These are phyloP conservation scores for Xanthoconium purpureum DNA, from an alignment of 768 basidiomycete species.

Conservation along the genomic window DNA sequence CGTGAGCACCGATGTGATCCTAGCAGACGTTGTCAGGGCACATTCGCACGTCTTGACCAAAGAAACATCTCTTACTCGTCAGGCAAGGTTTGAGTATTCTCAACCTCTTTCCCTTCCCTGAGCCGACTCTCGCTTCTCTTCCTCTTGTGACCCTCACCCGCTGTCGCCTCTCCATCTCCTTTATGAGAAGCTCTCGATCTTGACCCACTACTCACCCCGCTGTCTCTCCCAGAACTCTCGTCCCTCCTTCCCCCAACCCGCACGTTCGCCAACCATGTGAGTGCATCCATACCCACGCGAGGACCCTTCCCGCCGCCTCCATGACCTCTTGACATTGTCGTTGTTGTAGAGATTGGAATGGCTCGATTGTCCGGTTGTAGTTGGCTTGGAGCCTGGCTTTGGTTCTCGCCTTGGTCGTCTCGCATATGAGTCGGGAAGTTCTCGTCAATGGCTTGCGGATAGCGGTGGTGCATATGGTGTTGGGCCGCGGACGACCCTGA, in stretches of 20 bases:
- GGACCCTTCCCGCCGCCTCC: slow-evolving; percentile 47
- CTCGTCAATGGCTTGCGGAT: slow-evolving; percentile 10
- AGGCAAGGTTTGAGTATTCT: slow-evolving; percentile 53
- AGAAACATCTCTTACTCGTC: slow-evolving; percentile 56
- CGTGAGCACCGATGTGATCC: slow-evolving; percentile 70
- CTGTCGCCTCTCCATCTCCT: slow-evolving; percentile 8
- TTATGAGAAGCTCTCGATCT: slow-evolving; percentile 38
- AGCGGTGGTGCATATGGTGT: slow-evolving; percentile 36
- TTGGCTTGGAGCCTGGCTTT: neutral
- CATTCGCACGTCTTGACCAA: neutral
- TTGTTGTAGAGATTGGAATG: slow-evolving; percentile 27
- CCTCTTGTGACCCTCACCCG: slow-evolving; percentile 23
- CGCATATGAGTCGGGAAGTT: slow-evolving; percentile 10
- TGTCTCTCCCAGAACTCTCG: slow-evolving; percentile 54
- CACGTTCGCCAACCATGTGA: slow-evolving; percentile 72
- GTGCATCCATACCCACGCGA: slow-evolving; percentile 65
- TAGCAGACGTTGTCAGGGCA: slow-evolving; percentile 25
- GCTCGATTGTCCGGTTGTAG: slow-evolving; percentile 16
- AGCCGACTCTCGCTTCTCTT: slow-evolving; percentile 48
- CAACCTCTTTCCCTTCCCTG: slow-evolving; percentile 32
- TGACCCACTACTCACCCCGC: slow-evolving; percentile 43
- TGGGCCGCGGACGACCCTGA: slow-evolving; percentile 32
- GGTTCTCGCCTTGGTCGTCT: slow-evolving; percentile 14
- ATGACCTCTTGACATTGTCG: slow-evolving; percentile 48
- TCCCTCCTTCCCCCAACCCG: slow-evolving; percentile 57